A percentile compares a stretch with the other conserved stretches of the same genome.
Evolutionary conservation across 2,329 filamentous ascomycete genomes (phyloP).

Genomic region (Beauveria varroae): DNA sequence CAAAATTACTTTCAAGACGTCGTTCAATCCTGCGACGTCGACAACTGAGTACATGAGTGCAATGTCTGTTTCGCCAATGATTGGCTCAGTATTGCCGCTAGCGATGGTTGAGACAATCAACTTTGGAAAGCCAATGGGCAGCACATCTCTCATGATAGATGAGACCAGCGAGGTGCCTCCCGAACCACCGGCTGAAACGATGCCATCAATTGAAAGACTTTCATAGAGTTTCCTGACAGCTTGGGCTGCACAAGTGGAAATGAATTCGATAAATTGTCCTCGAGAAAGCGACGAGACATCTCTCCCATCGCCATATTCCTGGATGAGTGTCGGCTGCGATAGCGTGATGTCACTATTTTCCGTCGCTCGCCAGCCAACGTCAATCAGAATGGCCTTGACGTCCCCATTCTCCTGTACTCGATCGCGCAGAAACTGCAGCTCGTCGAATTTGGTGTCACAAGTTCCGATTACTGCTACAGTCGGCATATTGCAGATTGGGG

Average conservation of each 20-base stretch:
- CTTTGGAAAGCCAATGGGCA: slow-evolving; percentile 62
- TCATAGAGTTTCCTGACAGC: slow-evolving; percentile 33
- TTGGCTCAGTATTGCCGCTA: slow-evolving; percentile 54
- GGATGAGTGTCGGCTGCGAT: slow-evolving; percentile 34
- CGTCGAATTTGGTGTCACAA: slow-evolving; percentile 56
- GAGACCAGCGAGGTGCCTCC: slow-evolving; percentile 55
- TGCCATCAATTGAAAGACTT: slow-evolving; percentile 39
- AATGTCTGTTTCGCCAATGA: slow-evolving; percentile 63
- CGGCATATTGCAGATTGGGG: slow-evolving; percentile 17
- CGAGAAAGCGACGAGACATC: slow-evolving; percentile 35
- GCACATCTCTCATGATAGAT: slow-evolving; percentile 49
- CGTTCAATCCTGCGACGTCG: slow-evolving; percentile 60
- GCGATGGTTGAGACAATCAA: slow-evolving; percentile 64
- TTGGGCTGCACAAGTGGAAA: slow-evolving; percentile 40
- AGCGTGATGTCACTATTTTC: slow-evolving; percentile 40
- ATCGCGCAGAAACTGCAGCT: slow-evolving; percentile 47
- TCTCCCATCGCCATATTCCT: slow-evolving; percentile 21
- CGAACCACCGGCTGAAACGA: slow-evolving; percentile 55
- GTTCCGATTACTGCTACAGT: slow-evolving; percentile 52
- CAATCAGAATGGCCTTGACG: slow-evolving; percentile 21
- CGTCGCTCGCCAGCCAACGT: slow-evolving; percentile 40
- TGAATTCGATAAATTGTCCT: slow-evolving; percentile 48
- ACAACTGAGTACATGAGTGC: slow-evolving; percentile 65
- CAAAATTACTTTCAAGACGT: slow-evolving; percentile 49
- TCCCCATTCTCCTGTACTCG: slow-evolving; percentile 28